phyloP scores from a whole-genome alignment of 2,329 filamentous ascomycete genomes.

The Clarireedia homoeocarpa region DNA sequence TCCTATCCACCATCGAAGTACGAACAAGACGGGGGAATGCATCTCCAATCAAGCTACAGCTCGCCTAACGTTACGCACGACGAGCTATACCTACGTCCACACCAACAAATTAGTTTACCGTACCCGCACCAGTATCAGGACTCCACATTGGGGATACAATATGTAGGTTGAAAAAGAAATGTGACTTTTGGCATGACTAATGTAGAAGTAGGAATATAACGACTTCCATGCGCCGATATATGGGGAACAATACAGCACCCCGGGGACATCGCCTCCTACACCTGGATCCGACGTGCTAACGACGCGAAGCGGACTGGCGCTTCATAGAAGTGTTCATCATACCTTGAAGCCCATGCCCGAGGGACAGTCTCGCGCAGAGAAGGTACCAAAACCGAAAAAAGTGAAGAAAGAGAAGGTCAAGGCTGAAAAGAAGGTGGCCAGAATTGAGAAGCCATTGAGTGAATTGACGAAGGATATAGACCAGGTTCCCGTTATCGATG shows the following conservation, averaged over 20 bases:
- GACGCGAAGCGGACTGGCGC: slow-evolving; percentile 25
- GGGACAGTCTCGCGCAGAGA: slow-evolving; percentile 17
- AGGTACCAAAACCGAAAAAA: slow-evolving; percentile 31
- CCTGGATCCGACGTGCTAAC: slow-evolving; percentile 29
- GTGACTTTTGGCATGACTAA: slow-evolving; percentile 11
- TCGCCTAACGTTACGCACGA: slow-evolving; percentile 20
- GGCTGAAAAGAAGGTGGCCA: slow-evolving; percentile 40
- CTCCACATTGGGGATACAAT: slow-evolving; percentile 21
- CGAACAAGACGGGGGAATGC: slow-evolving; percentile 19
- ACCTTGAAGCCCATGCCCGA: slow-evolving; percentile 24
- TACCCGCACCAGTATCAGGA: slow-evolving; percentile 26
- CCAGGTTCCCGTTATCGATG: slow-evolving; percentile 62
- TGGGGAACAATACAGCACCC: slow-evolving; percentile 40
- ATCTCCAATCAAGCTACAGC: slow-evolving; percentile 22
- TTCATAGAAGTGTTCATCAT: slow-evolving; percentile 19
- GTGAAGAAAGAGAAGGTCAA: slow-evolving; percentile 33
- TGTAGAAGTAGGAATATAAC: slow-evolving; percentile 18
- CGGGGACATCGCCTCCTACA: slow-evolving; percentile 45
- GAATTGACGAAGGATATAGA: slow-evolving; percentile 57
- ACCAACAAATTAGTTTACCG: slow-evolving; percentile 18
- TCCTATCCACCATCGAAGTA: slow-evolving; percentile 24
- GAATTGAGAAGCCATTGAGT: slow-evolving; percentile 61
- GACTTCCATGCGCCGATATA: slow-evolving; percentile 16
- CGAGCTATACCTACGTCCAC: slow-evolving; percentile 15
- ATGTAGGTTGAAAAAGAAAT: slow-evolving; percentile 16